Percentiles rank a stretch among this genome's conserved stretches.
Evolutionary conservation across 768 basidiomycete genomes (phyloP).

Genomic region (Boletus rubroflammeus): DNA sequence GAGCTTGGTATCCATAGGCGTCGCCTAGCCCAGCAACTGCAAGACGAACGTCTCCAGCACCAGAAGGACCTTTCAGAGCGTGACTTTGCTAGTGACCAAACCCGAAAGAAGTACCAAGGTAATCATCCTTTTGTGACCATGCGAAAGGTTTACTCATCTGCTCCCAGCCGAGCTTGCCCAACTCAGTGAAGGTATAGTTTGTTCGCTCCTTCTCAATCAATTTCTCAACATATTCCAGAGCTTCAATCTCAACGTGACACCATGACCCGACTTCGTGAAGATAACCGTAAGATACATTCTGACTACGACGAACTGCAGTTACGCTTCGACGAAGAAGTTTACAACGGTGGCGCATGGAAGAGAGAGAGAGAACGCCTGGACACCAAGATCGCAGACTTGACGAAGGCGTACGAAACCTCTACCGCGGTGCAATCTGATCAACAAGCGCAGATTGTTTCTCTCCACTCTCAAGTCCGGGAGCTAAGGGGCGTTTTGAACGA

Average conservation of each 20-base stretch:
- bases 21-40: slow-evolving; percentile 70
- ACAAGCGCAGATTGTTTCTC: slow-evolving; percentile 76
- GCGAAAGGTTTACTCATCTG: slow-evolving; percentile 4
- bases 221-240: slow-evolving; percentile 40
- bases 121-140: slow-evolving; percentile 7
- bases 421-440: slow-evolving; percentile 73
- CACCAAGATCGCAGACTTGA: slow-evolving; percentile 72
- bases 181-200: slow-evolving; percentile 63
- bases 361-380: slow-evolving; percentile 86
- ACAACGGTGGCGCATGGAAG: slow-evolving; percentile 77
- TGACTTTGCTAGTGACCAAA: slow-evolving; percentile 75
- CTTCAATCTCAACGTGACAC: slow-evolving; percentile 74
- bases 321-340: slow-evolving; percentile 73
- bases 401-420: slow-evolving; percentile 72
- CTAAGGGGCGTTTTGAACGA: slow-evolving; percentile 79
- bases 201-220: neutral
- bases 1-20: slow-evolving; percentile 63
- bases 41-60: slow-evolving; percentile 74
- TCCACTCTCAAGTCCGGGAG: slow-evolving; percentile 85
- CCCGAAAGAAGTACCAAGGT: slow-evolving; percentile 86
- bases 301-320: slow-evolving; percentile 75
- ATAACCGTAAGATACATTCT: slow-evolving; percentile 72
- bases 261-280: slow-evolving; percentile 73
- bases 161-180: slow-evolving; percentile 68
- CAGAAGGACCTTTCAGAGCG: slow-evolving; percentile 77